A percentile compares a stretch with the other conserved stretches of the same genome.
phyloP scores from a whole-genome alignment of 2,329 filamentous ascomycete genomes.

The Pleoardoris graminearum region DNA sequence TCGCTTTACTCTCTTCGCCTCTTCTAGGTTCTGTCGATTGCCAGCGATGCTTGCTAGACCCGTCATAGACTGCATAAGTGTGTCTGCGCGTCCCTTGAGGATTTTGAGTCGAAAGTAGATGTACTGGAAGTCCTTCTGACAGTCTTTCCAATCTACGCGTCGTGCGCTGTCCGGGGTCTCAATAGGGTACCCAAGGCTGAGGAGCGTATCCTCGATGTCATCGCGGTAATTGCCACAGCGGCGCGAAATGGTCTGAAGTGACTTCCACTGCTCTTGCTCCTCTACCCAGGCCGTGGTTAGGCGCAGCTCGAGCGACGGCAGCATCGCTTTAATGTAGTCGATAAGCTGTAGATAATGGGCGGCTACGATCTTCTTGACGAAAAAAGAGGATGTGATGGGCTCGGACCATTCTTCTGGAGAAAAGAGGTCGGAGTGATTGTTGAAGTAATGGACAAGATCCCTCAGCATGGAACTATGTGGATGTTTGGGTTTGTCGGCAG shows the following conservation, averaged over 20 bases:
- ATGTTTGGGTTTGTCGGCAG: conserved; percentile 15
- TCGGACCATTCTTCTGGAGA: conserved; percentile 22
- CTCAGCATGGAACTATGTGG: conserved; percentile 33
- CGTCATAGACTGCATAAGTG: conserved; percentile 40
- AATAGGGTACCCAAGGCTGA: conserved; percentile 33
- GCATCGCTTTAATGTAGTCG: conserved; percentile 42
- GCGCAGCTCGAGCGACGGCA: conserved; percentile 38
- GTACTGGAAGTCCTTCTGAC: conserved; percentile 39
- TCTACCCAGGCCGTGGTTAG: conserved; percentile 38
- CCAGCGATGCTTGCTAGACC: conserved; percentile 40
- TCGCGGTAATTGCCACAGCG: conserved; percentile 43
- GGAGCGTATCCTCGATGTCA: conserved; percentile 38
- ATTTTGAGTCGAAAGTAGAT: conserved; percentile 38
- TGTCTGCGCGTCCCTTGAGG: conserved; percentile 39
- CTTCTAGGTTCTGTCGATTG: conserved; percentile 40
- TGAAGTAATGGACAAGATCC: conserved; percentile 35
- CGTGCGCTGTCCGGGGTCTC: conserved; percentile 6
- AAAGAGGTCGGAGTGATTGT: conserved; percentile 25
- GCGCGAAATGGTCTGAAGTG: conserved; percentile 36
- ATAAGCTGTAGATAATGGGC: conserved; percentile 39
- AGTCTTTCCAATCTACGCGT: conserved; percentile 28
- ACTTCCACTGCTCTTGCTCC: conserved; percentile 42
- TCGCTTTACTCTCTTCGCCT: conserved; percentile 41
- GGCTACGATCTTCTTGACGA: conserved; percentile 41
- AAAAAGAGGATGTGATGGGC: conserved; percentile 29